These are phyloP conservation scores for Lactifluus rugatus DNA, from an alignment of 768 basidiomycete genomes.

Conservation along the genomic window DNA sequence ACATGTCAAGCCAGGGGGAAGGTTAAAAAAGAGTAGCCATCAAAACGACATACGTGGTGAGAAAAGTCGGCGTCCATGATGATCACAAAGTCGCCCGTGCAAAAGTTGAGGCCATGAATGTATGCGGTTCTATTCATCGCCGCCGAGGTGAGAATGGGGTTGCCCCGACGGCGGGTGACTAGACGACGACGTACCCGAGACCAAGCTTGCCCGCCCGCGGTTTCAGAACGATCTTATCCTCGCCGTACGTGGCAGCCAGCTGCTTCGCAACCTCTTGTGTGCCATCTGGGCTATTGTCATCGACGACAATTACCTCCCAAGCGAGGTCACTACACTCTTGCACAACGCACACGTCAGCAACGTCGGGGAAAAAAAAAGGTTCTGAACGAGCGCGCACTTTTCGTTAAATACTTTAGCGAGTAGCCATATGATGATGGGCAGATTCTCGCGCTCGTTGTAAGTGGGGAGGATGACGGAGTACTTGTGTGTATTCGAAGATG, in stretches of 20 bases:
- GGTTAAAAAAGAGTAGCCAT: no score
- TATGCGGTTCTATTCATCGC: conserved; percentile 63
- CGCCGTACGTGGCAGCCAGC: conserved; percentile 70
- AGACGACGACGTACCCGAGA: conserved; percentile 54
- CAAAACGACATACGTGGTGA: conserved; percentile 61
- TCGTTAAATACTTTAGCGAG: conserved; percentile 67
- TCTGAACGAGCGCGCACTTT: conserved; percentile 37
- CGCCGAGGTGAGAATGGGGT: neutral
- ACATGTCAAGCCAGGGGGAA: neutral
- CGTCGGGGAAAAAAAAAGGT: neutral
- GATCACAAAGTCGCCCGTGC: conserved; percentile 86
- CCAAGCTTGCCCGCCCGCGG: conserved; percentile 88
- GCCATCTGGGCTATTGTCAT: conserved; percentile 88
- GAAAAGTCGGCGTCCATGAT: conserved; percentile 98
- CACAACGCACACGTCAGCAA: conserved; percentile 15
- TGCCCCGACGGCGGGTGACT: neutral
- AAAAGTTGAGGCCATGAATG: conserved; percentile 83
- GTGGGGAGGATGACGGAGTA: conserved; percentile 92
- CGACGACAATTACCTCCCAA: conserved; percentile 88
- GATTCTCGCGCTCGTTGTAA: conserved; percentile 88
- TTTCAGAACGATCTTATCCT: conserved; percentile 77
- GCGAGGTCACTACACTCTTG: conserved; percentile 44
- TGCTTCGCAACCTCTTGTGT: conserved; percentile 83
- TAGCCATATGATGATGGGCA: conserved; percentile 83
- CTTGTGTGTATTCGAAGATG: conserved; percentile 40